phyloP scores from a whole-genome alignment of 495 filamentous ascomycete genomes.

The Aspergillus heteromorphus region DNA sequence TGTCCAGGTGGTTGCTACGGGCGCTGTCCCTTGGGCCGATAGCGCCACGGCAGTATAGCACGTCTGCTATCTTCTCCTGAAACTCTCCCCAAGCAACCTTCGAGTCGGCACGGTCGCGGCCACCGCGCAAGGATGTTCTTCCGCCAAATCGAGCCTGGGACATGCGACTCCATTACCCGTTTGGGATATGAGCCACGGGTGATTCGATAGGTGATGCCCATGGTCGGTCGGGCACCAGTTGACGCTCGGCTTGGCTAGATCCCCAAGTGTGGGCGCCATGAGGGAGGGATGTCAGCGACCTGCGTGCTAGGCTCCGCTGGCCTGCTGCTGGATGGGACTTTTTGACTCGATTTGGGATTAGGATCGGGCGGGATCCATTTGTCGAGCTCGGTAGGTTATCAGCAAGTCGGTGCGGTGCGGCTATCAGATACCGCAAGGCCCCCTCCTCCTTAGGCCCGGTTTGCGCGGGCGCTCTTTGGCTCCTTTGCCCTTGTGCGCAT shows the following conservation, averaged over 20 bases:
- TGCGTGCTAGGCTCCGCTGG: background rate
- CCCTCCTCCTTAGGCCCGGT: background rate
- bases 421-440: constrained; percentile 5
- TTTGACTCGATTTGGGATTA: constrained; percentile 28
- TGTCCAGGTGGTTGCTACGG: background rate
- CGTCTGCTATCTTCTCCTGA: background rate
- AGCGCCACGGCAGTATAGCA: background rate
- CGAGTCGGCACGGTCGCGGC: background rate
- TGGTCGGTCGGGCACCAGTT: constrained; percentile 1
- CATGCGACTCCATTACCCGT: background rate
- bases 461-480: background rate
- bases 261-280: constrained; percentile 10
- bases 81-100: constrained; percentile 6
- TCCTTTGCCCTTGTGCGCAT: background rate
- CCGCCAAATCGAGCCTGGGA: background rate
- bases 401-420: background rate
- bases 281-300: background rate
- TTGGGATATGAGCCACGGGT: background rate
- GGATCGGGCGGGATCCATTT: constrained; percentile 2
- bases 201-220: constrained; percentile 5
- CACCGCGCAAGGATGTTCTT: background rate
- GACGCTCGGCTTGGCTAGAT: background rate
- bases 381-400: constrained; percentile 7
- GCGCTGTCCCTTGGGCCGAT: background rate
- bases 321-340: constrained; percentile 18